These are phyloP conservation scores for Sclerotiophoma versabilis DNA, from an alignment of 2,329 filamentous ascomycete species.

Conservation along the genomic window DNA sequence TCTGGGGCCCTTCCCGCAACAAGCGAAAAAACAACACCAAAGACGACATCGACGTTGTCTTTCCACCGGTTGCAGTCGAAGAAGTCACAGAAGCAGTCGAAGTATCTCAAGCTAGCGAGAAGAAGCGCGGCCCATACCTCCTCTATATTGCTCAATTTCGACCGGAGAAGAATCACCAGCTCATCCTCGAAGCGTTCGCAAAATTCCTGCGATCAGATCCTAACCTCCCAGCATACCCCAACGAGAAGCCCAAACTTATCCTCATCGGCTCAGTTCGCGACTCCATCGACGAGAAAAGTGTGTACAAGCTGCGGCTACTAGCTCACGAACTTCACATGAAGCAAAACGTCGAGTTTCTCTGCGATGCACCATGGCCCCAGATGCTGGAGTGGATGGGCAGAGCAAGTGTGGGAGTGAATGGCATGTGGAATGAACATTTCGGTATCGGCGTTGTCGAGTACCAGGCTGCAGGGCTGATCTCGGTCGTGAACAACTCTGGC, in stretches of 20 bases:
- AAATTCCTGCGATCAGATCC: slow-evolving; percentile 64
- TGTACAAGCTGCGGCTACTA: slow-evolving; percentile 86
- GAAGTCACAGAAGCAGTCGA: slow-evolving; percentile 80
- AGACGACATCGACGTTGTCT: slow-evolving; percentile 75
- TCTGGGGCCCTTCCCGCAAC: slow-evolving; percentile 71
- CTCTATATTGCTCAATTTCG: slow-evolving; percentile 98
- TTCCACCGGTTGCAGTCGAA: slow-evolving; percentile 88
- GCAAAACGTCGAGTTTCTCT: slow-evolving; percentile 83
- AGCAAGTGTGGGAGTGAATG: slow-evolving; percentile 88
- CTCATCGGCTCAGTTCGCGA: slow-evolving; percentile 94
- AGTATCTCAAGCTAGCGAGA: slow-evolving; percentile 73
- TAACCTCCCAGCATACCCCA: slow-evolving; percentile 52
- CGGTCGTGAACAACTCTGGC: slow-evolving; percentile 91
- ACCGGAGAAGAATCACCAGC: slow-evolving; percentile 93
- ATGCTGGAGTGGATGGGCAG: slow-evolving; percentile 80
- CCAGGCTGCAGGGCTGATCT: slow-evolving; percentile 90
- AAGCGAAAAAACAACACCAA: slow-evolving; percentile 57
- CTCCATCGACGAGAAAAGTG: slow-evolving; percentile 75
- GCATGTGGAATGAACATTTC: slow-evolving; percentile 99
- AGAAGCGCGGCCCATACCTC: slow-evolving; percentile 72
- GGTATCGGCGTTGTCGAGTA: slow-evolving; percentile 99
- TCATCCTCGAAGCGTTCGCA: slow-evolving; percentile 85
- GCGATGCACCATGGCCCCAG: slow-evolving; percentile 87
- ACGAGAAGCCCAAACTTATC: slow-evolving; percentile 70
- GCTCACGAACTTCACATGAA: slow-evolving; percentile 84